Evolutionary conservation across 345 rosid genomes (phyloP), one percentile per base, ranked within the genome.

Genomic region (Odontarrhena argentea): DNA sequence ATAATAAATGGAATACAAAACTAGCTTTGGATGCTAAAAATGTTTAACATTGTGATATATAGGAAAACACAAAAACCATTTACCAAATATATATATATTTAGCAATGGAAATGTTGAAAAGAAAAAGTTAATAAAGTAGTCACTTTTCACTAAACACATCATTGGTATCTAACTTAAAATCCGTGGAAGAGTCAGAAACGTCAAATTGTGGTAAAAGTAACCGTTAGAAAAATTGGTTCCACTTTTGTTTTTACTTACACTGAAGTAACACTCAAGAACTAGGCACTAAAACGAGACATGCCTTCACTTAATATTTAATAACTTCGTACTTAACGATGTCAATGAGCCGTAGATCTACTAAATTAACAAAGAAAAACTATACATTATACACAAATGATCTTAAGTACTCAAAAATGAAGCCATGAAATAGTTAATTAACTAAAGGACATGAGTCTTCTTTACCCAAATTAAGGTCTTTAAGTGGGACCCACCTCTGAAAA

Each of bases 401-500:
- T 18, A 8, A 36, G 7, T 6, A 36, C 4, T 6, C 40, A 36
- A 28, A 28, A 28, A 51, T 9, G 65, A 52, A 14, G 32, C 32
- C 32, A 4, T 52, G 9, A 10, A 42, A 10, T 52, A 52, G 26
- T 34, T 37, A 46, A 36, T 35, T 42, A 47, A 58, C 47, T 13
- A 40, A 30, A 42, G 64, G 69, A 51, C 38, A n/a, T 6, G 57
- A 68, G 72, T 71, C 58, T 32, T 32, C 32, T 28, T 55, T 53
- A 53, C 49, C 34, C 3, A 65, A 78, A 62, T 84, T 70, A 79
- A 75, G 81, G 94, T 84, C 88, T 79, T 80, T 42, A 62, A 12
- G 36, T 46, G 75, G 96, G 85, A 40, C 88, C 94, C 86, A 77
- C 76, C 48, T 60, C 54, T 81, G 80, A 83, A 28, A 36, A 46